A percentile compares a stretch with the other conserved stretches of the same genome.
phyloP scores from a whole-genome alignment of 176 grass and related monocot genomes.

The Aegilops bicornis region DNA sequence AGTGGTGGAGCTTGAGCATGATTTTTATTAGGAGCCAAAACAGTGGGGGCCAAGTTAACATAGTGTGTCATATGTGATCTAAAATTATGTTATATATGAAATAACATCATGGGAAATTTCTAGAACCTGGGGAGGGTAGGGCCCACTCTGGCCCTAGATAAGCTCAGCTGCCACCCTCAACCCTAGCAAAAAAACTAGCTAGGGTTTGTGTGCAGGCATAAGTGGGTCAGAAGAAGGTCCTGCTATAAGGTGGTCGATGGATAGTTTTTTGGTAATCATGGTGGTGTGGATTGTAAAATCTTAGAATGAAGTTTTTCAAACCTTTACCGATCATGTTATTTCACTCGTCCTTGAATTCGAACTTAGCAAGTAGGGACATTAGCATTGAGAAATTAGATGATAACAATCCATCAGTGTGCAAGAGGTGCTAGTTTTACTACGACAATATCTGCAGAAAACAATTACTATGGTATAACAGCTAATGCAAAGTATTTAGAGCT shows the following conservation, averaged over 20 bases:
- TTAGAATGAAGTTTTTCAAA: background rate
- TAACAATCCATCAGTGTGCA: background rate
- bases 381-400: background rate
- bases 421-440: background rate
- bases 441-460: background rate
- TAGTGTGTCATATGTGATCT: background rate
- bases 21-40: background rate
- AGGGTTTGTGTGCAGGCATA: background rate
- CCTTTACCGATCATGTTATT: background rate
- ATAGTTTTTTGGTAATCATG: background rate
- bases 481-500: conserved; percentile 33
- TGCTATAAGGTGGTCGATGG: background rate
- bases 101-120: background rate
- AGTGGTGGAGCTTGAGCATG: background rate
- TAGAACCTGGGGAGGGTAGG: background rate
- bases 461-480: background rate
- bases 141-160: background rate
- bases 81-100: background rate
- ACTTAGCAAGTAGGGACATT: conserved; percentile 13
- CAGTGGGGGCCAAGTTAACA: background rate
- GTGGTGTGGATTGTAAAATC: conserved; percentile 6
- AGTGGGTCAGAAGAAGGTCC: background rate
- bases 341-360: background rate
- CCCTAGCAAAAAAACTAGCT: background rate
- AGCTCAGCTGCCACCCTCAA: background rate